These are phyloP conservation scores for Bjerkandera adusta DNA, from an alignment of 1,284 basidiomycete genomes.

Conservation along the genomic window DNA sequence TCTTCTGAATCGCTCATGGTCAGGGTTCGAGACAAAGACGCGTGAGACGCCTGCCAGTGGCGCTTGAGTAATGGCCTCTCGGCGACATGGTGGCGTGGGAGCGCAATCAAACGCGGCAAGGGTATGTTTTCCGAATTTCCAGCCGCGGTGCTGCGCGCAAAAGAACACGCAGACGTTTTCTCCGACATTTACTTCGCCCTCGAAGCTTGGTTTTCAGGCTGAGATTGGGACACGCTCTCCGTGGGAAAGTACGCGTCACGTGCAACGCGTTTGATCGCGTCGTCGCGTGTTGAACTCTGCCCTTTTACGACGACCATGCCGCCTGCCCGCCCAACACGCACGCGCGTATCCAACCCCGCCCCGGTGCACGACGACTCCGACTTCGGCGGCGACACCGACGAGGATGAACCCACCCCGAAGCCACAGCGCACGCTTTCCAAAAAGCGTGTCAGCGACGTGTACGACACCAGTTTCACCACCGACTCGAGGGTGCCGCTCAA, in stretches of 20 bases:
- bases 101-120: too few species aligned
- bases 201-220: too few species aligned
- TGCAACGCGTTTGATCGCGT: conserved; percentile 19
- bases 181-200: too few species aligned
- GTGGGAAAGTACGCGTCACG: too few species aligned
- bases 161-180: too few species aligned
- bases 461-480: conserved; percentile 49
- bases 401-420: conserved; percentile 24
- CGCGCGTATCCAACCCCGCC: conserved; percentile 14
- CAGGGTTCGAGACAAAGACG: too few species aligned
- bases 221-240: too few species aligned
- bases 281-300: conserved; percentile 24
- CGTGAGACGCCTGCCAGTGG: too few species aligned
- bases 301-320: conserved; percentile 24
- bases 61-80: too few species aligned
- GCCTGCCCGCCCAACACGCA: conserved; percentile 23
- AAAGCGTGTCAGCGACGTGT: conserved; percentile 63
- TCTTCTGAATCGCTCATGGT: conserved; percentile 17
- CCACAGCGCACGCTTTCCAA: conserved; percentile 31
- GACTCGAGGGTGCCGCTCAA: conserved; percentile 50
- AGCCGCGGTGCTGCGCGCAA: too few species aligned
- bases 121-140: too few species aligned
- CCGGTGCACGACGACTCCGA: conserved; percentile 24
- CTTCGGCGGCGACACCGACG: conserved; percentile 29
- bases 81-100: too few species aligned